Percentiles rank a stretch among this genome's conserved stretches.
Evolutionary conservation across 257 asterid genomes (phyloP).

Genomic region (Solanum ossicruentum): DNA sequence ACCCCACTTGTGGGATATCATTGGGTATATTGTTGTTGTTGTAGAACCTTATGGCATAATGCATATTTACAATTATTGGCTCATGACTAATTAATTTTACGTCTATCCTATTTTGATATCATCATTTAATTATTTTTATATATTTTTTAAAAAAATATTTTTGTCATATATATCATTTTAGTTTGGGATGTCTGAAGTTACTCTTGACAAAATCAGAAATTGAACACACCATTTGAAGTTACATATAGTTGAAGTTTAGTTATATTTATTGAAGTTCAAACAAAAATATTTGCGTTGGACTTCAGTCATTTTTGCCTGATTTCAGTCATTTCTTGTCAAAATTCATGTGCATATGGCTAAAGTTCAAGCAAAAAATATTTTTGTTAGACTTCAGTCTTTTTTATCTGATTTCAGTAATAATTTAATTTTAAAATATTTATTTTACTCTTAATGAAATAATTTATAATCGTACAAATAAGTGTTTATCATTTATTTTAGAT

Average conservation of each 20-base stretch:
- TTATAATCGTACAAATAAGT: no score
- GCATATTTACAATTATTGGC: background rate
- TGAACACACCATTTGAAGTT: background rate
- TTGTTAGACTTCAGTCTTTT: no score
- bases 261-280: background rate
- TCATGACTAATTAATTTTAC: background rate
- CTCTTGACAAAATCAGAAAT: background rate
- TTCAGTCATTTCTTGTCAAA: background rate
- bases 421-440: no score
- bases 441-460: no score
- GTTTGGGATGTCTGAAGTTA: background rate
- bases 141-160: background rate
- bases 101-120: background rate
- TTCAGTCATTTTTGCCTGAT: background rate
- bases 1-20: no score
- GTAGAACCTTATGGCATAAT: background rate
- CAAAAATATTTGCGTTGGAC: background rate
- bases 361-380: background rate
- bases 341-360: background rate
- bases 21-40: no score
- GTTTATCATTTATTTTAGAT: no score
- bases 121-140: background rate
- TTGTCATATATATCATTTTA: background rate
- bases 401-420: no score
- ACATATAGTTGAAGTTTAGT: background rate